A percentile compares a stretch with the other conserved stretches of the same genome.
Conservation (phyloP, 441 rosid genomes). For the California macrophylla region DNA sequence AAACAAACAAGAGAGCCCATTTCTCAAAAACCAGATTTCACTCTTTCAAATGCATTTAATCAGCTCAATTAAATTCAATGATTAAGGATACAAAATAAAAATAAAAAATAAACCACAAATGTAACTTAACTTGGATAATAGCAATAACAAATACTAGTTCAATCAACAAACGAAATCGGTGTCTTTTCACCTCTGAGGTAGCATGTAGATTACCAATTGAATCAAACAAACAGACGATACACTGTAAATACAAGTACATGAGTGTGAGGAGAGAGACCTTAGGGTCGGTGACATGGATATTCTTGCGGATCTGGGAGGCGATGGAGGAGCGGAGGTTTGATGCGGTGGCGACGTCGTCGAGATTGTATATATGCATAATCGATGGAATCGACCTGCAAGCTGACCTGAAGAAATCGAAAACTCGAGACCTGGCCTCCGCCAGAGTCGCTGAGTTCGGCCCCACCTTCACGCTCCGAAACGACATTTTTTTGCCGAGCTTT, state of each 20-base stretch:
- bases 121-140: no score
- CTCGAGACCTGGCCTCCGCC: constrained; percentile 69
- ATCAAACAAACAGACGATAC: neutral
- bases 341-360: constrained; percentile 59
- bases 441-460: constrained; percentile 71
- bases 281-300: constrained; percentile 60
- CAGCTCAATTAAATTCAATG: no score
- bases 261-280: constrained; percentile 37
- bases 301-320: constrained; percentile 75
- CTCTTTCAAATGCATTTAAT: no score
- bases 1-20: no score
- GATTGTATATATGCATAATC: constrained; percentile 78
- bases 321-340: constrained; percentile 74
- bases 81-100: no score
- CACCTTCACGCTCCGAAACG: constrained; percentile 61
- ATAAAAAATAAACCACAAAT: no score
- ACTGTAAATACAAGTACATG: neutral
- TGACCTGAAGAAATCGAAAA: constrained; percentile 65
- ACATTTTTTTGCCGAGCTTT: no score
- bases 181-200: neutral
- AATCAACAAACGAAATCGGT: no score
- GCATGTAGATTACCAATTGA: neutral
- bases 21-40: no score
- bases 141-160: no score
- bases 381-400: constrained; percentile 75